Conservation (phyloP, 2,329 filamentous ascomycete species). For the Aspergillus piperis region DNA sequence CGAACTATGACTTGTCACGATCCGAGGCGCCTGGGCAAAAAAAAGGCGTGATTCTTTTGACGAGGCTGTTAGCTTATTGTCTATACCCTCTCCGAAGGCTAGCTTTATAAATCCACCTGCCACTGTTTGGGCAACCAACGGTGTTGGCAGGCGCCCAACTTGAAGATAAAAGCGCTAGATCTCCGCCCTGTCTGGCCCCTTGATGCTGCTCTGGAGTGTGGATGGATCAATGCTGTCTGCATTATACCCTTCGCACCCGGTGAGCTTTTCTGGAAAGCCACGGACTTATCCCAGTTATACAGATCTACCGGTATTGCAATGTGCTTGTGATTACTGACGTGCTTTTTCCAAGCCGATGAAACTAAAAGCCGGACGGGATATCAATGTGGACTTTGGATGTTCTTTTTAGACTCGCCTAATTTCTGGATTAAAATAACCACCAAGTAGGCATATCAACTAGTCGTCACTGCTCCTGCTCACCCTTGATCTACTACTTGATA, state of each 20-base stretch:
- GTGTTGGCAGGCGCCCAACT: not conserved
- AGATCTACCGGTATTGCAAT: not conserved
- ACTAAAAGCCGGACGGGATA: not conserved
- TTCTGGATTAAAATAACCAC: not conserved
- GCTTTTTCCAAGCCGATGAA: not conserved
- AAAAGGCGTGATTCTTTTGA: not conserved
- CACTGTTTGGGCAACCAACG: not conserved
- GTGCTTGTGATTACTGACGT: not conserved
- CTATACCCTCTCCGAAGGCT: not conserved
- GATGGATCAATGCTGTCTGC: not conserved
- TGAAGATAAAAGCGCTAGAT: not conserved
- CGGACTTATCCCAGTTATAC: not conserved
- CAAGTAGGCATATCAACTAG: not conserved
- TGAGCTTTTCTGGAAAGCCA: not conserved
- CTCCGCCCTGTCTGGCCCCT: not conserved
- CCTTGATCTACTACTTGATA: too few relatives aligned
- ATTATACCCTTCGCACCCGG: not conserved
- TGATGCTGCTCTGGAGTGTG: not conserved
- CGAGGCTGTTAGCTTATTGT: not conserved
- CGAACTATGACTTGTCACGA: conserved; percentile 8
- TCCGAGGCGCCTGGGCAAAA: not conserved
- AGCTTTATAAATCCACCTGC: not conserved
- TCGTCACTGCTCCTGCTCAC: not conserved
- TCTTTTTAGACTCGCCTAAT: not conserved
- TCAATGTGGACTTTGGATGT: not conserved